A percentile compares a stretch with the other conserved stretches of the same genome.
These are phyloP conservation scores for Trypanosoma boissoni DNA, from an alignment of 208 protist genomes.

Conservation along the genomic window DNA sequence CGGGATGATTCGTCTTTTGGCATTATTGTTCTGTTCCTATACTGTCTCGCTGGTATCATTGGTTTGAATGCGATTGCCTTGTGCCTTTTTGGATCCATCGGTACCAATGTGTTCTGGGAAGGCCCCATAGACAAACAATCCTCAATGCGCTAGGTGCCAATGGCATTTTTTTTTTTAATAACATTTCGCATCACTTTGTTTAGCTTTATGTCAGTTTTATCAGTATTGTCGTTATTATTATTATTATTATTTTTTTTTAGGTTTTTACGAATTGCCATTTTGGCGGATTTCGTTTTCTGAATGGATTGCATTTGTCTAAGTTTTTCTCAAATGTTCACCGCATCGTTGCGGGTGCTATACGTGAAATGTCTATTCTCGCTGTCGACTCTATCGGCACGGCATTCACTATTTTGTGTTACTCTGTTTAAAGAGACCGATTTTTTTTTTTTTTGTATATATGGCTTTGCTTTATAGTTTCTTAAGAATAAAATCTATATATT, in stretches of 20 bases:
- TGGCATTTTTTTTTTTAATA: conserved; percentile 65
- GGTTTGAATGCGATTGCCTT: too few species aligned
- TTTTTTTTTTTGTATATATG: neutral
- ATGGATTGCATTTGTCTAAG: conserved; percentile 33
- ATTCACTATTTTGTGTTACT: conserved; percentile 49
- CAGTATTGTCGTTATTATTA: conserved; percentile 34
- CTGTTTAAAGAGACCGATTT: neutral
- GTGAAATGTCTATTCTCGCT: conserved; percentile 49
- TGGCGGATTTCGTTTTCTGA: conserved; percentile 39
- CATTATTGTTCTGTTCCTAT: too few species aligned
- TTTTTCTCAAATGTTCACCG: conserved; percentile 42
- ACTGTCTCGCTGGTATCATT: too few species aligned
- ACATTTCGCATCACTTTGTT: conserved; percentile 55
- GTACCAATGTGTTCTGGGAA: too few species aligned
- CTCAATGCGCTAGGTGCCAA: too few species aligned
- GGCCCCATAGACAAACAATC: too few species aligned
- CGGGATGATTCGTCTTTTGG: conserved; percentile 50
- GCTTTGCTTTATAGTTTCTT: neutral
- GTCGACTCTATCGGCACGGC: conserved; percentile 33
- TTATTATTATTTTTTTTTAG: conserved; percentile 54
- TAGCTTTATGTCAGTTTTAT: too few species aligned
- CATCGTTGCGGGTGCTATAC: conserved; percentile 52
- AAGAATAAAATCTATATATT: too few species aligned
- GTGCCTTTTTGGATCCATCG: too few species aligned
- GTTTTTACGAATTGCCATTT: conserved; percentile 61